These are phyloP conservation scores for Scutellaria barbata DNA, from an alignment of 257 asterid species.

Conservation along the genomic window DNA sequence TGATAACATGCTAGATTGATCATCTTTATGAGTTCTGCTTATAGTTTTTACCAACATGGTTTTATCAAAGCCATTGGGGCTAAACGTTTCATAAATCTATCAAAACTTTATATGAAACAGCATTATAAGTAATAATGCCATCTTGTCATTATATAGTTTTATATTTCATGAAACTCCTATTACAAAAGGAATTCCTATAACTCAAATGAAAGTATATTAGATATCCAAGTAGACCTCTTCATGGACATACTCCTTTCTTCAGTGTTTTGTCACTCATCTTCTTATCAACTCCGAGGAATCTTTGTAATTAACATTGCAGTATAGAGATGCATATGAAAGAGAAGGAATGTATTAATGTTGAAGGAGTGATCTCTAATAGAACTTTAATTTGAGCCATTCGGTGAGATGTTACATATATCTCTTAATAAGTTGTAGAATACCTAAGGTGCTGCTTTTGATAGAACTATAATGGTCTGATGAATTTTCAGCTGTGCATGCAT, in stretches of 20 bases:
- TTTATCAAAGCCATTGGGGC: neutral
- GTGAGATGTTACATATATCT: neutral
- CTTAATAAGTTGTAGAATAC: constrained; percentile 7
- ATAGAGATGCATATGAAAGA: neutral
- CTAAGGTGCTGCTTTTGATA: neutral
- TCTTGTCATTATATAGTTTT: neutral
- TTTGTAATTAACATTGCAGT: neutral
- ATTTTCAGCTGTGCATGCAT: neutral
- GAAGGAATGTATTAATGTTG: neutral
- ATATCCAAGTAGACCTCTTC: neutral
- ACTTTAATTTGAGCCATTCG: neutral
- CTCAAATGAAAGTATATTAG: neutral
- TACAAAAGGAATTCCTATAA: neutral
- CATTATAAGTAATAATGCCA: neutral
- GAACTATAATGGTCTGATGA: neutral
- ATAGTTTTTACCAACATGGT: neutral
- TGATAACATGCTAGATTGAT: neutral
- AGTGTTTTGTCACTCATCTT: neutral
- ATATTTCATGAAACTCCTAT: neutral
- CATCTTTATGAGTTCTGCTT: neutral
- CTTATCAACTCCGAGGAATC: neutral
- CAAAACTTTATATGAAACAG: neutral
- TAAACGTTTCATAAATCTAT: constrained; percentile 1
- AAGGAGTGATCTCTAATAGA: constrained; percentile 1
- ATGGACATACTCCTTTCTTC: neutral